A percentile compares a stretch with the other conserved stretches of the same genome.
These are phyloP conservation scores for Stagonosporopsis vannaccii DNA, from an alignment of 2,329 filamentous ascomycete genomes.

Conservation along the genomic window DNA sequence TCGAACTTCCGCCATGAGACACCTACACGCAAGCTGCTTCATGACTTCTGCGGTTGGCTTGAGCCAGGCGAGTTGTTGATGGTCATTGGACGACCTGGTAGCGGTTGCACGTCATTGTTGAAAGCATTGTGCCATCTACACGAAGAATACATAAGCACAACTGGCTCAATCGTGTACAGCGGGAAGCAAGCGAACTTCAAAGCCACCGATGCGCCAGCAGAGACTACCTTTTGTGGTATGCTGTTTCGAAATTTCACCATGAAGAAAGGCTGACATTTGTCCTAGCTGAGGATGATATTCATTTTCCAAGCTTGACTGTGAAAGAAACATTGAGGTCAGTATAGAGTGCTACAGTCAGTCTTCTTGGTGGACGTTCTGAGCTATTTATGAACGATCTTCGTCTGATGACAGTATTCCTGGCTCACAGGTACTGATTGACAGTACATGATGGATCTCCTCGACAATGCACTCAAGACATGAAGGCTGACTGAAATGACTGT, in stretches of 20 bases:
- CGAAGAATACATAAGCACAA: constrained; percentile 7
- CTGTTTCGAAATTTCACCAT: neutral
- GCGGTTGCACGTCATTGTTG: constrained; percentile 8
- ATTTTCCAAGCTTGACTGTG: constrained; percentile 13
- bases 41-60: constrained; percentile 1
- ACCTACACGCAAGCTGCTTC: constrained; percentile 7
- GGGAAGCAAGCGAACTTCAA: constrained; percentile 4
- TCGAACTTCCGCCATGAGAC: constrained; percentile 3
- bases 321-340: constrained; percentile 8
- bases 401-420: neutral
- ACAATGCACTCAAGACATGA: neutral
- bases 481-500: neutral
- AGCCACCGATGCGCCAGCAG: constrained; percentile 5
- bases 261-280: neutral
- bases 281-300: constrained; percentile 8
- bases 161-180: constrained; percentile 3
- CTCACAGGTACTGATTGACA: no score
- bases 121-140: constrained; percentile 10
- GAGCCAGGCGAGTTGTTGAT: constrained; percentile 8
- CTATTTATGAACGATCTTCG: neutral
- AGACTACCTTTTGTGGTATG: constrained; percentile 11
- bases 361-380: neutral
- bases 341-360: neutral
- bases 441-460: no score
- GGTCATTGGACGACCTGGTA: constrained; percentile 4